Base-by-base conservation (phyloP, 164 flowering plant genomes). In the Tetracentron sinense region DNA sequence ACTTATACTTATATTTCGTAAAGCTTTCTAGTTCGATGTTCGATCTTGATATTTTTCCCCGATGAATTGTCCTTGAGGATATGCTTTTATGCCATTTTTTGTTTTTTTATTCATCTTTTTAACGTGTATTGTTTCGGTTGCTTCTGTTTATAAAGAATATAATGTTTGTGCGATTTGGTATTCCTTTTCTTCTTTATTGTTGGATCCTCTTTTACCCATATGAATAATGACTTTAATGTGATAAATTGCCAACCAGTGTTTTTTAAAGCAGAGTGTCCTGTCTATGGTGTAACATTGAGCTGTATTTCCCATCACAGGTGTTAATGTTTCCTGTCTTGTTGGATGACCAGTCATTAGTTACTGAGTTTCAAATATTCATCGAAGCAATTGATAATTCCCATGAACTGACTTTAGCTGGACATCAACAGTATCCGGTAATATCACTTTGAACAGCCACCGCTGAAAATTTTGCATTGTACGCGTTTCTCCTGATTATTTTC, bases 351-450 rank as follows among this genome's bases (percentile, higher is more conserved):
- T 79, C 77, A 30, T 76, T 93, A 78, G 79, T 69, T 59, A 67
- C 65, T 69, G 96, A 93, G 60, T 93, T 93, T 76, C 85, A 85
- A 79, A 65, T 64, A 42, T 87, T 93, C 64, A 83, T 93, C 66
- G 94, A 90, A 79, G 85, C 94, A 46, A 64, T 93, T 64, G 98
- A 93, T 71, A 63, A 78, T 60, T 71, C 80, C 54, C 94, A 93
- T 76, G 97, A 93, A 75, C 70, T 90, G 65, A 75, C 85, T 52
- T 74, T 93, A 75, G 88, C 77, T 66, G 90, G 88, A 51, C 74
- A 88, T 65, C 97, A 90, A 65, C 90, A 85, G 53, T 90, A 87
- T 79, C 97, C 92, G 81, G 98, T 93, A 88, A 57, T 50, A 62
- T 46, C 63, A 35, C 42, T 23, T 29, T 7, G 20, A 29, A 42